Base-by-base conservation (phyloP, 2,329 filamentous ascomycete species). In the Colletotrichum liaoningense region DNA sequence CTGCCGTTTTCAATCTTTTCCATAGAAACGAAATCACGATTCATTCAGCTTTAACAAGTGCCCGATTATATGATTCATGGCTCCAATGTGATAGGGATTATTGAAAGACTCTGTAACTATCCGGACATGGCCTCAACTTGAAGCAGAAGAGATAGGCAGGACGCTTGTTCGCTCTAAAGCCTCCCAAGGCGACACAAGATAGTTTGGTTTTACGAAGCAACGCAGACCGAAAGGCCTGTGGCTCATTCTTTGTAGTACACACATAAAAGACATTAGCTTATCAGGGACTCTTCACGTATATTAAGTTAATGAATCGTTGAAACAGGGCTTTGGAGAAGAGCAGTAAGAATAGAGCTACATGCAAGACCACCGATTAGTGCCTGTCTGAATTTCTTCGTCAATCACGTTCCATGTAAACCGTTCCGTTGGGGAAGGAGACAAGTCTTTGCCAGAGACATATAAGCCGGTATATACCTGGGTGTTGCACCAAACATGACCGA, bases 1-100 rank as follows among this genome's bases (percentile, higher is more conserved):
- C 30, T 42, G 52, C 22, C 30, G 59, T 22, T 19, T 12, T 30
- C 16, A 33, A 12, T 33, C 24, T 19, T 42, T 42, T 19, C 4
- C 4, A 69, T 69, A 69, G 70, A 73, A 54, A 62, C 46, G 60
- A 67, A 35, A 33, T 68, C 54, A 69, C 24, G 28, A 57, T 65
- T 65, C 52, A 65, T 9, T 49, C 38, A 49, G 8, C 3, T 22
- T 49, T 49, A 7, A 49, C 19, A 49, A 22, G 19, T 49, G 8
- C 8, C 19, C 8, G 42, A 4, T n/a, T 2, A 22, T 11, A 22
- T 9, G 38, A 19, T 19, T 7, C 2, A 11, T 49, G 42, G n/a
- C 7, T 22, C 8, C 3, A 49, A 49, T 49, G 4, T 11, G 19
- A n/a, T n/a, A n/a, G 19, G 19, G 19, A 49, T 5, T 19, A 22